A percentile compares a stretch with the other conserved stretches of the same genome.
Evolutionary conservation across 169 alveolate species (phyloP).

Genomic region (Plasmodium chabaudi): DNA sequence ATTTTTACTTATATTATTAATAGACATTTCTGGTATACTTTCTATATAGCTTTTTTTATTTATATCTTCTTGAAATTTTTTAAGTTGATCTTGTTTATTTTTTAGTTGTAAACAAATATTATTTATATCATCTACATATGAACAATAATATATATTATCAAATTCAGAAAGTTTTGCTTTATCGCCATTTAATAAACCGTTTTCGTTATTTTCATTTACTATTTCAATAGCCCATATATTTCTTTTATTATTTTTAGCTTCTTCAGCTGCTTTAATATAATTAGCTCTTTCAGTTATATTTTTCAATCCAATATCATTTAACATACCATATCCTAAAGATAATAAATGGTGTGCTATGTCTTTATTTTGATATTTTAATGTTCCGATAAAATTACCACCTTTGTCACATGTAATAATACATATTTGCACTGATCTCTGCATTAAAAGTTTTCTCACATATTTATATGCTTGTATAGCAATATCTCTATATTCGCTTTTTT

Average conservation of each 20-base stretch:
- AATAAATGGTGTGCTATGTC: conserved; percentile 43
- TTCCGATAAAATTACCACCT: conserved; percentile 73
- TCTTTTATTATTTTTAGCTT: conserved; percentile 64
- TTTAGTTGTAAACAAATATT: conserved; percentile 63
- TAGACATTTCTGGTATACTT: neutral
- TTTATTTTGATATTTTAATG: conserved; percentile 49
- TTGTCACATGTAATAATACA: conserved; percentile 65
- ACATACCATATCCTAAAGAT: conserved; percentile 47
- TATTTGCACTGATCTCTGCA: conserved; percentile 72
- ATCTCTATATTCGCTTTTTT: conserved; percentile 52
- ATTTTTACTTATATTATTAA: conserved; percentile 46
- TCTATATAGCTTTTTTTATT: conserved; percentile 30
- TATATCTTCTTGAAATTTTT: conserved; percentile 56
- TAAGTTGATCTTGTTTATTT: conserved; percentile 54
- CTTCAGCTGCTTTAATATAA: conserved; percentile 73
- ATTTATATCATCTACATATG: conserved; percentile 64
- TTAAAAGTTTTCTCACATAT: conserved; percentile 58
- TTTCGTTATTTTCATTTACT: conserved; percentile 3
- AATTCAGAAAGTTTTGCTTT: conserved; percentile 20
- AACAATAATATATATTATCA: conserved; percentile 67
- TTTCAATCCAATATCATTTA: conserved; percentile 62
- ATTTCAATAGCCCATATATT: conserved; percentile 72
- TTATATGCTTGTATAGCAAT: conserved; percentile 59
- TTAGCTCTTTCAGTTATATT: conserved; percentile 54
- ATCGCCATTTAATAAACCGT: conserved; percentile 11